Base-by-base conservation (phyloP, 192 early-diverging fungal species). In the Phlyctochytrium bullatum region DNA sequence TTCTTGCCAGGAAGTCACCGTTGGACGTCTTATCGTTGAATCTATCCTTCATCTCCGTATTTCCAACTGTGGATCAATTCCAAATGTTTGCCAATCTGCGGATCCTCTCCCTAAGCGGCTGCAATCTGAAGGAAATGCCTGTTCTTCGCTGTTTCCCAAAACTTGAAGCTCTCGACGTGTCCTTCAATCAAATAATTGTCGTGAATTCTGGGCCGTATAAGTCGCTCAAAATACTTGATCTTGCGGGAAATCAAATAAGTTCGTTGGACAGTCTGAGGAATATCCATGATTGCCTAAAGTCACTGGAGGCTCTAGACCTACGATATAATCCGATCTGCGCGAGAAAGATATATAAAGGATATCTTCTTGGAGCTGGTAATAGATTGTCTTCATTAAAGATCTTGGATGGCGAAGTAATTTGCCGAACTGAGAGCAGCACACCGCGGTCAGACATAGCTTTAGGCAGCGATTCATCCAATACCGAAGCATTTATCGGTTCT, bases 251-350 rank as follows among this genome's bases (percentile, higher is more conserved):
- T 54, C 16, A 6, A 24, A 59, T 81, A 6, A 16, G n/a, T 0
- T 36, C 71, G 27, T 25, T 64, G 23, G 31, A 25, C 3, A 36
- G 60, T 17, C 33, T 80, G 4, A 31, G 17, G 10, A 34, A 69
- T 3, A 51, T 77, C 17, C 59, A 59, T 25, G 65, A 52, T 16
- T 25, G 32, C 16, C 25, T 62, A 3, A 32, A 14, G 25, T 56
- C 59, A 2, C 66, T 78, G 14, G 52, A 51, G 4, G n/a, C 20
- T 0, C 56, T 85, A 28, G 83, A 81, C 61, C 36, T 77, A 14
- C 32, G 80, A 16, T 74, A 83, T 64, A 85, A 83, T 34, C 78
- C 73, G 2, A 67, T 85, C 20, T 71, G 72, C 54, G 61, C 70
- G 36, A 51, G 59, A 27, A 81, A 79, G 61, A 73, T 77, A 16